A percentile compares a stretch with the other conserved stretches of the same genome.
These are phyloP conservation scores for Xerocomus nothofagi DNA, from an alignment of 1,284 basidiomycete genomes.

Conservation along the genomic window DNA sequence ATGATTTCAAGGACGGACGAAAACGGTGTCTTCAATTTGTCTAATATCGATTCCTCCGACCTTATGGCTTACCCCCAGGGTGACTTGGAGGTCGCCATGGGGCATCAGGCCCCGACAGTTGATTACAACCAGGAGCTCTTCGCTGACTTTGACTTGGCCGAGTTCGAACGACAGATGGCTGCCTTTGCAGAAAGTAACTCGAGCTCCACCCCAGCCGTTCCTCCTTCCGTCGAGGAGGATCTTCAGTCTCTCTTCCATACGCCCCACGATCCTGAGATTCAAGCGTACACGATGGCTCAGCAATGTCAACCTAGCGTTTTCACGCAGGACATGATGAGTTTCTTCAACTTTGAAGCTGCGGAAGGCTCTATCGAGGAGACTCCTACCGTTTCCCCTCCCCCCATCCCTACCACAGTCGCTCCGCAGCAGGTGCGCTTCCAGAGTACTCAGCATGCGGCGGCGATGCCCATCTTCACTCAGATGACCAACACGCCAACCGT, in stretches of 20 bases:
- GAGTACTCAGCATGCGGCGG: conserved; percentile 7
- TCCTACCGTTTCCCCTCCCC: neutral
- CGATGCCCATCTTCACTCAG: conserved; percentile 29
- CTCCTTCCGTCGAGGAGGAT: conserved; percentile 8
- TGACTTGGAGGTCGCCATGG: conserved; percentile 37
- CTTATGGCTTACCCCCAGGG: conserved; percentile 35
- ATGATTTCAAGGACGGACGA: conserved; percentile 26
- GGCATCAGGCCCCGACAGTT: neutral
- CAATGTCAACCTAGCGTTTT: conserved; percentile 27
- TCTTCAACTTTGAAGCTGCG: conserved; percentile 30
- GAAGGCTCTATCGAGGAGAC: conserved; percentile 9
- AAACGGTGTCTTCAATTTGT: conserved; percentile 37
- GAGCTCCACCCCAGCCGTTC: neutral
- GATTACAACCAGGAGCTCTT: conserved; percentile 18
- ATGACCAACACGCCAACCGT: conserved; percentile 27
- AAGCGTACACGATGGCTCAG: conserved; percentile 9
- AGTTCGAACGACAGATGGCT: conserved; percentile 6
- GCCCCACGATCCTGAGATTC: conserved; percentile 13
- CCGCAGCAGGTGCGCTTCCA: conserved; percentile 24
- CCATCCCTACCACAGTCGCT: conserved; percentile 10
- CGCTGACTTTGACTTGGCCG: conserved; percentile 9
- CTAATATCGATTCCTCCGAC: conserved; percentile 30
- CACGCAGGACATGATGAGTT: conserved; percentile 32
- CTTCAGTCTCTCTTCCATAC: conserved; percentile 18
- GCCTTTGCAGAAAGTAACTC: neutral